These are phyloP conservation scores for Rhizopus sp. DNA, from an alignment of 371 early-diverging fungal species.

Conservation along the genomic window DNA sequence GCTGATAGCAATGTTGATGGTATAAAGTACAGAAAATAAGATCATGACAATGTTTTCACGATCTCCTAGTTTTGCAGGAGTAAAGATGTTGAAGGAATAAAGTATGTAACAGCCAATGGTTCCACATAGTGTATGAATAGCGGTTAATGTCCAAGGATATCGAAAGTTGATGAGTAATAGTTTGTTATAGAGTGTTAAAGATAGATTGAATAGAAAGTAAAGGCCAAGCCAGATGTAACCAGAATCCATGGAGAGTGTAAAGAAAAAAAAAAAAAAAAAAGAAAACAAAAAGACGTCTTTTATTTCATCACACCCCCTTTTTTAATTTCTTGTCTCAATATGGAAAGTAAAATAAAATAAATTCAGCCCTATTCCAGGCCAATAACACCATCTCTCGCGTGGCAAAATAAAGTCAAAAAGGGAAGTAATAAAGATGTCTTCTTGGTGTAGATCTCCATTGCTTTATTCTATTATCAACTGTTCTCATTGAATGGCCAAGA, in stretches of 20 bases:
- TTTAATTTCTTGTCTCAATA: too few species aligned
- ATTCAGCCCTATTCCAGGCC: too few species aligned
- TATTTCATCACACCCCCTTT: not conserved
- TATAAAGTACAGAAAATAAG: constrained; percentile 84
- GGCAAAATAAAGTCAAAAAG: constrained; percentile 8
- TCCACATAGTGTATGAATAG: constrained; percentile 79
- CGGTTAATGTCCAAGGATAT: constrained; percentile 89
- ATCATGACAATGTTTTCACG: constrained; percentile 72
- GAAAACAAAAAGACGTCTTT: not conserved
- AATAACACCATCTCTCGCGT: not conserved
- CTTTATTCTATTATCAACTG: not conserved
- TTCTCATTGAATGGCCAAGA: constrained; percentile 2
- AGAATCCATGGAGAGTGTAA: constrained; percentile 19
- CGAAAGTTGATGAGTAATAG: constrained; percentile 72
- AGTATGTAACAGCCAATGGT: constrained; percentile 64
- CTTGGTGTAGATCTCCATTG: not conserved
- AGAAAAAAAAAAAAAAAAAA: constrained; percentile 8
- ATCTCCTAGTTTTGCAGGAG: constrained; percentile 57
- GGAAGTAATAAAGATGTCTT: not conserved
- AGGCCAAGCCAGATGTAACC: constrained; percentile 63
- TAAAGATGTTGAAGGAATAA: constrained; percentile 55
- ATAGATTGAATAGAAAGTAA: constrained; percentile 81
- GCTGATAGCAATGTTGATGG: constrained; percentile 86
- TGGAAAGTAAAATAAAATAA: too few species aligned
- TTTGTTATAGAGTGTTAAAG: constrained; percentile 87